Evolutionary conservation across 306 rosid genomes (phyloP), one percentile per base, ranked within the genome.

Genomic region (Lagenaria siceraria): DNA sequence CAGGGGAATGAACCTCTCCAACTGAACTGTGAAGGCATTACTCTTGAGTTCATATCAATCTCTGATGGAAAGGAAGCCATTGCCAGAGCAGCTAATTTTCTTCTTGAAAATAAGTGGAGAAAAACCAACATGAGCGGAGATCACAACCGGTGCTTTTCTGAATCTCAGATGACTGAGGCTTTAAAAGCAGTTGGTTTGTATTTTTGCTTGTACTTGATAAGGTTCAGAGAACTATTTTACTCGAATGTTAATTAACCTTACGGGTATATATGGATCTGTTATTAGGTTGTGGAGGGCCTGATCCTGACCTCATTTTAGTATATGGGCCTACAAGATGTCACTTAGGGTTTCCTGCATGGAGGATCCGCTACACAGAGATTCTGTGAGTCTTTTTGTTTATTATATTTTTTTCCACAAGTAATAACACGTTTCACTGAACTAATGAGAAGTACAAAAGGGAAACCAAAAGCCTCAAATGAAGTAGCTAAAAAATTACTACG

Each of bases 331-430:
- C 83, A 51, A 90, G 98, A 83, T 90, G 96, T 85, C 98, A 94
- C 83, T 89, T 90, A 49, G 97, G 98, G 79, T 94, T 91, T 82
- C 95, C 98, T 69, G 90, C 96, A 58, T 94, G 98, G 98, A 90
- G 97, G 83, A 82, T 94, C 24, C 89, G 87, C 31, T 90, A 94
- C 78, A 86, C 98, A 9, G 97, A 94, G 91, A 94, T 91, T 64
- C 74, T 91, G 98, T 93, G 76, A 86, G 97, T 91, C 42, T 62
- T 77, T 68, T 51, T 70, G 36, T 48, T 62, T 36, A 17, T 49
- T 60, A 21, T 70, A 43, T 42, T 29, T 4, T 66, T 25, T 38
- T 65, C 6, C 11, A 40, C 21, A 40, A 66, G 18, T n/a, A 40
- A 66, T 22, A 10, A 21, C 53, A 21, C 9, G 10, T 65, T 65